Evolutionary conservation across 2,329 filamentous ascomycete genomes (phyloP), one percentile per base, ranked within the genome.

Genomic region (Delphinella strobiligena): DNA sequence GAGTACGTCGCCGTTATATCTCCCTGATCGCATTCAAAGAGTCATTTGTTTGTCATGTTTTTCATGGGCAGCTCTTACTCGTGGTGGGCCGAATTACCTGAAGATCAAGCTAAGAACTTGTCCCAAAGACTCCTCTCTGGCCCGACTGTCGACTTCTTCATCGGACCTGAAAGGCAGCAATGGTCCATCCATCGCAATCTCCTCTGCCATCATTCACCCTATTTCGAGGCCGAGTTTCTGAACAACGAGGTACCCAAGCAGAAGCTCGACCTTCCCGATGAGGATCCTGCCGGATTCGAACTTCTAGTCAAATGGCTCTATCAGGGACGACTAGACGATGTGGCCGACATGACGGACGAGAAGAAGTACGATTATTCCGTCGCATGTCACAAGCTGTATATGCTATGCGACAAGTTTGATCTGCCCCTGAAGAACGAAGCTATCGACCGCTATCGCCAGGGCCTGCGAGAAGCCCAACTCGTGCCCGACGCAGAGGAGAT

Each of bases 271-370:
- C 55, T 74, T 15, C 59, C 58, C 14, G 61, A 71, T 10, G 59
- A 70, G 50, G 68, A 71, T 40, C 66, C 69, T 3, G 54, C 55
- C 5, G 69, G 69, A 17, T 74, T 72, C 47, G 68, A 71, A 51
- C 52, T 72, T 43, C 60, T 74, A 12, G 67, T 72, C 4, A 72
- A 72, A 53, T 74, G 68, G 69, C 59, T 74, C 7, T 74, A 74
- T 41, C 69, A 72, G 51, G 70, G 70, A 37, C 63, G 56, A 33
- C 61, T 72, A 34, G 67, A 72, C 43, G 63, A 71, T 45, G 63
- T 67, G 15, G 63, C 63, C 4, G 56, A 62, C 34, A 54, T 70
- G 46, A 56, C 63, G 39, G 58, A 65, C 19, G 61, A 64, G 34
- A 59, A 63, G 44, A 70, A 72, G 51, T 74, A 71, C 59, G 66